These are phyloP conservation scores for Pseudognaphalium luteoalbum DNA, from an alignment of 129 eudicot species.

Conservation along the genomic window DNA sequence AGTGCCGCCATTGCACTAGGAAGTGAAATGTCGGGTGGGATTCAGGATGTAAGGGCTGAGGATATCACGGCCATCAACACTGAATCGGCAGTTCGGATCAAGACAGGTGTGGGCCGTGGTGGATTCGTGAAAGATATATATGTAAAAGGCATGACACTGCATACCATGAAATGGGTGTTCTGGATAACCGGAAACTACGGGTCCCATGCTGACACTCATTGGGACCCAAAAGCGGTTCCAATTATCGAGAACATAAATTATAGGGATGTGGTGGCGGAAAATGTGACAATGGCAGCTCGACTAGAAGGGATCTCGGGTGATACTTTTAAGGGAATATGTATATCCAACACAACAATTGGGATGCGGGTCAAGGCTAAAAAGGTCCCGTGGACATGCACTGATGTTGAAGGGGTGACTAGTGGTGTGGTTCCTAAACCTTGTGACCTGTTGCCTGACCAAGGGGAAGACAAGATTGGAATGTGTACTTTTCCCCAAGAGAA, in stretches of 20 bases:
- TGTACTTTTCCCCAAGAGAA: conserved; percentile 57
- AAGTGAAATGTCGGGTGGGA: conserved; percentile 90
- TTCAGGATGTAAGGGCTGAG: conserved; percentile 67
- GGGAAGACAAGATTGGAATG: conserved; percentile 45
- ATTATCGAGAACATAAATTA: conserved; percentile 62
- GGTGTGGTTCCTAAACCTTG: conserved; percentile 72
- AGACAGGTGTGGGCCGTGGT: conserved; percentile 75
- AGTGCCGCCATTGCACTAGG: conserved; percentile 85
- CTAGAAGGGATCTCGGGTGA: conserved; percentile 72
- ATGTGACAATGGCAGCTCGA: conserved; percentile 68
- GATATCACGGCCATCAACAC: conserved; percentile 66
- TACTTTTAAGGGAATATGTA: conserved; percentile 71
- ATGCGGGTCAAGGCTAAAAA: conserved; percentile 73
- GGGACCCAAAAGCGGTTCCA: conserved; percentile 69
- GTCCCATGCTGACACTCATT: conserved; percentile 65
- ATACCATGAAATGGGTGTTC: conserved; percentile 90
- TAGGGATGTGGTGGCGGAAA: conserved; percentile 62
- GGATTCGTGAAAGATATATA: conserved; percentile 76
- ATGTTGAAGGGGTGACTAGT: conserved; percentile 60
- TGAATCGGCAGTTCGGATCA: conserved; percentile 72
- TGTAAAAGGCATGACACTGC: conserved; percentile 69
- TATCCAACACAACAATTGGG: conserved; percentile 65
- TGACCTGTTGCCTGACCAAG: conserved; percentile 59
- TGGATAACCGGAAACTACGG: conserved; percentile 89
- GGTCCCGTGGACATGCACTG: conserved; percentile 76